Conservation (phyloP, 2,329 filamentous ascomycete genomes). For the Stagonosporopsis rhizophila region DNA sequence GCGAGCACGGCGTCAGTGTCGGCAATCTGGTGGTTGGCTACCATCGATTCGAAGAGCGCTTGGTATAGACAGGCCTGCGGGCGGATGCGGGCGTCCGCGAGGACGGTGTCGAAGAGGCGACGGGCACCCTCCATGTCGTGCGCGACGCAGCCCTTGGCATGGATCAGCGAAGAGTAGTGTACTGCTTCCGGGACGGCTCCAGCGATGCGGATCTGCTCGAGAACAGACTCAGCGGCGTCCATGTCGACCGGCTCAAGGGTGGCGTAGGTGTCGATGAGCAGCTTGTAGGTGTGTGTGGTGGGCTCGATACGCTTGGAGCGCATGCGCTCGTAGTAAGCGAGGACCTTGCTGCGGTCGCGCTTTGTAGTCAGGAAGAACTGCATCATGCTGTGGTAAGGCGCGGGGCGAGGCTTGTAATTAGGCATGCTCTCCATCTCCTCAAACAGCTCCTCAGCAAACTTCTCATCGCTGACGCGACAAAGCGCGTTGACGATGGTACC, state of each 20-base stretch:
- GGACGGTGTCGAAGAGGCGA: conserved; percentile 80
- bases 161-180: conserved; percentile 94
- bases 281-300: conserved; percentile 96
- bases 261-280: conserved; percentile 93
- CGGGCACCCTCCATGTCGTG: conserved; percentile 89
- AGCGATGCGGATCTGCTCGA: conserved; percentile 76
- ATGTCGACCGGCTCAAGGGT: conserved; percentile 93
- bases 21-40: conserved; percentile 86
- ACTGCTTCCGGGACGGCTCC: conserved; percentile 86
- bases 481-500: conserved; percentile 98
- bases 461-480: conserved; percentile 96
- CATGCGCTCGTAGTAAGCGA: conserved; percentile 96
- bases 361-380: conserved; percentile 99
- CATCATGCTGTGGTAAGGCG: conserved; percentile 99
- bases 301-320: conserved; percentile 83
- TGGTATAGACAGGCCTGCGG: conserved; percentile 91
- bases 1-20: conserved; percentile 73
- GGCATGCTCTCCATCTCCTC: conserved; percentile 99
- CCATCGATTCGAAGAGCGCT: conserved; percentile 95
- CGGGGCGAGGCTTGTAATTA: conserved; percentile 97
- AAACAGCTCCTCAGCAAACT: conserved; percentile 96
- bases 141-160: conserved; percentile 91
- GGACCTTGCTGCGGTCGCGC: conserved; percentile 91
- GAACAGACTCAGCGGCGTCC: conserved; percentile 81
- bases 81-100: conserved; percentile 70